phyloP scores from a whole-genome alignment of 805 yeast species.

The Saccharomycopsis sp. region DNA sequence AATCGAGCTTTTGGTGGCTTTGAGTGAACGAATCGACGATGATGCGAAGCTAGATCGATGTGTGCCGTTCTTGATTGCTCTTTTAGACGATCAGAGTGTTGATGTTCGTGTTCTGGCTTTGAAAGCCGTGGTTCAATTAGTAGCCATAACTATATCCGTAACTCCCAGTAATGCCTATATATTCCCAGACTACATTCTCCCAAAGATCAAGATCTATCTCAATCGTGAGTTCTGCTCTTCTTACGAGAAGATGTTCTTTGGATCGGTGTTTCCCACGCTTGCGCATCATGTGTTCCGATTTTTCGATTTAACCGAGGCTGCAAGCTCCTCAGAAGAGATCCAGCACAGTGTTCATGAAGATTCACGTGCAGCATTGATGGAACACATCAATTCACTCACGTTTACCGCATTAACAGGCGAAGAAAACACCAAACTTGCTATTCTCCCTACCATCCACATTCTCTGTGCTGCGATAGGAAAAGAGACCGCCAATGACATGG shows the following conservation, averaged over 20 bases:
- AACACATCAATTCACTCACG: slow-evolving; percentile 59
- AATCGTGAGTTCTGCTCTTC: slow-evolving; percentile 32
- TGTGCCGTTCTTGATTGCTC: slow-evolving; percentile 69
- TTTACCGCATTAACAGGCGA: slow-evolving; percentile 64
- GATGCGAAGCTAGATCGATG: slow-evolving; percentile 82
- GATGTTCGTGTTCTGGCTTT: slow-evolving; percentile 65
- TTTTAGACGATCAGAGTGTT: slow-evolving; percentile 61
- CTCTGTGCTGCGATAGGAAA: slow-evolving; percentile 79
- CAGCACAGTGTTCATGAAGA: slow-evolving; percentile 24
- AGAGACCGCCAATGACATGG: slow-evolving; percentile 81
- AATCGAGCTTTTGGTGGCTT: slow-evolving; percentile 66
- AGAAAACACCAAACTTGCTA: slow-evolving; percentile 59
- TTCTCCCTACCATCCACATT: slow-evolving; percentile 66
- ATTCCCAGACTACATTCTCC: slow-evolving; percentile 78
- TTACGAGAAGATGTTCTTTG: slow-evolving; percentile 60
- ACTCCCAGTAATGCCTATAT: slow-evolving; percentile 70
- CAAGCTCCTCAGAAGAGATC: slow-evolving; percentile 2
- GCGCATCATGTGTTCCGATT: slow-evolving; percentile 59
- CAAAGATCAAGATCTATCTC: slow-evolving; percentile 48
- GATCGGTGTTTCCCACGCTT: slow-evolving; percentile 66
- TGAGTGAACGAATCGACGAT: slow-evolving; percentile 72
- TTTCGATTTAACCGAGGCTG: slow-evolving; percentile 48
- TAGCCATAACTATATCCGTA: slow-evolving; percentile 54
- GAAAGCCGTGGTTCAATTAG: slow-evolving; percentile 56
- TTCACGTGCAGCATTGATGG: slow-evolving; percentile 39